Conservation (phyloP, 1,284 basidiomycete genomes). For the Flammula alnicola region DNA sequence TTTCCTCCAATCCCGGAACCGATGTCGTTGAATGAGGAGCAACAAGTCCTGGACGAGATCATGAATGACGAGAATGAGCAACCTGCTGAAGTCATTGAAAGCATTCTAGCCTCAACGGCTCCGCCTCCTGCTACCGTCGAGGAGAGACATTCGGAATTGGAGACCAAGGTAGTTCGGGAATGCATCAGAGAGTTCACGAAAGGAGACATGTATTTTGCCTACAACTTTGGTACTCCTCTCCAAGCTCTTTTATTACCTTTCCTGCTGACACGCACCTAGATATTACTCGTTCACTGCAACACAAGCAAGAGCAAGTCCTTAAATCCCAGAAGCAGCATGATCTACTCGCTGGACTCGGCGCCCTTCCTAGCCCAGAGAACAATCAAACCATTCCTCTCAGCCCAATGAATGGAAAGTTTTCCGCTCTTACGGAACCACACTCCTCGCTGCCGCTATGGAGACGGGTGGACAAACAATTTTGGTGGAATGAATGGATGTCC, state of each 20-base stretch:
- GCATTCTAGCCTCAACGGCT: slow-evolving; percentile 60
- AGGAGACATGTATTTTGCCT: slow-evolving; percentile 83
- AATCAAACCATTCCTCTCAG: slow-evolving; percentile 16
- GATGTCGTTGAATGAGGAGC: slow-evolving; percentile 36
- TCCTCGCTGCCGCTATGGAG: slow-evolving; percentile 81
- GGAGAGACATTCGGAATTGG: slow-evolving; percentile 72
- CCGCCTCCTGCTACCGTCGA: slow-evolving; percentile 62
- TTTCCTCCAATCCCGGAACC: slow-evolving; percentile 29
- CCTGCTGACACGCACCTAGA: slow-evolving; percentile 45
- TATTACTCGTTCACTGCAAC: slow-evolving; percentile 78
- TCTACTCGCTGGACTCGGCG: slow-evolving; percentile 63
- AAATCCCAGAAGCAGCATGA: slow-evolving; percentile 58
- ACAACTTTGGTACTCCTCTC: slow-evolving; percentile 65
- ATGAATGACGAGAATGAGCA: slow-evolving; percentile 47
- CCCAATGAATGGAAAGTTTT: slow-evolving; percentile 43
- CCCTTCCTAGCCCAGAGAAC: slow-evolving; percentile 38
- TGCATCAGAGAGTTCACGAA: slow-evolving; percentile 71
- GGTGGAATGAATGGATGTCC: slow-evolving; percentile 88
- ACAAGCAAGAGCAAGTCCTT: slow-evolving; percentile 69
- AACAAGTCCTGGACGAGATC: slow-evolving; percentile 53
- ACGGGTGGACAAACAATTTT: slow-evolving; percentile 81
- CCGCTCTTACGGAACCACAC: slow-evolving; percentile 69
- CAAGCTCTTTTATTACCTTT: not conserved
- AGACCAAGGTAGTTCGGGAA: slow-evolving; percentile 78
- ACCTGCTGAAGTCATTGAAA: slow-evolving; percentile 54